Conservation (phyloP, 164 flowering plant species). For the Tetrastigma voinierianum region DNA sequence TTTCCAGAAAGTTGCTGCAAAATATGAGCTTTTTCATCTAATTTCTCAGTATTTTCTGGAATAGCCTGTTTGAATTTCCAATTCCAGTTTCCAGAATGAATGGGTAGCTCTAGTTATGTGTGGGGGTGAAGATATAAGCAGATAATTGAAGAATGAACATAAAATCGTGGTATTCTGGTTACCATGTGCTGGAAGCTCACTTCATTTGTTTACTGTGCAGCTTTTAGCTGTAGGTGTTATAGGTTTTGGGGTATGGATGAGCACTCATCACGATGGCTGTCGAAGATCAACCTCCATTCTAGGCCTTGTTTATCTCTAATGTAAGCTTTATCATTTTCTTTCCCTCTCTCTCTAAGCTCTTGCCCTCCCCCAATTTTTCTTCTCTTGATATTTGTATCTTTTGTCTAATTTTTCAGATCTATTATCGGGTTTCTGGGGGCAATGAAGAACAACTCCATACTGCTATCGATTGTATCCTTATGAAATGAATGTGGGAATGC, state of each 20-base stretch:
- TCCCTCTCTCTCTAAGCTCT: background rate
- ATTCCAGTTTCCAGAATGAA: background rate
- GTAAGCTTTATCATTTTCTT: slow-evolving; percentile 33
- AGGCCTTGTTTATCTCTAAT: slow-evolving; percentile 75
- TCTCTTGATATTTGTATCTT: background rate
- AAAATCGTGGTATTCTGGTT: background rate
- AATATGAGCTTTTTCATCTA: background rate
- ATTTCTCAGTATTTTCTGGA: background rate
- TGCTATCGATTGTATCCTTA: slow-evolving; percentile 94
- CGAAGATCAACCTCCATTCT: slow-evolving; percentile 78
- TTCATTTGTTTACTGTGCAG: slow-evolving; percentile 34
- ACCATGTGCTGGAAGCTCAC: background rate
- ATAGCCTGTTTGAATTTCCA: background rate
- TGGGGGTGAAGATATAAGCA: background rate
- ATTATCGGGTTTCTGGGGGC: slow-evolving; percentile 89
- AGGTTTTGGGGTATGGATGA: slow-evolving; percentile 92
- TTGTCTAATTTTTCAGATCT: slow-evolving; percentile 53
- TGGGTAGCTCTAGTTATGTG: background rate
- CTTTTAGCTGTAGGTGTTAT: slow-evolving; percentile 66
- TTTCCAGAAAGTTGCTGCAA: background rate
- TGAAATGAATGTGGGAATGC: background rate
- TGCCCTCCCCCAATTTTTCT: background rate
- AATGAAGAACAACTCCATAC: slow-evolving; percentile 58
- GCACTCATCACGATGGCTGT: slow-evolving; percentile 79
- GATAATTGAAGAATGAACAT: background rate